These are phyloP conservation scores for Podila clonocystis DNA, from an alignment of 192 early-diverging fungal species.

Conservation along the genomic window DNA sequence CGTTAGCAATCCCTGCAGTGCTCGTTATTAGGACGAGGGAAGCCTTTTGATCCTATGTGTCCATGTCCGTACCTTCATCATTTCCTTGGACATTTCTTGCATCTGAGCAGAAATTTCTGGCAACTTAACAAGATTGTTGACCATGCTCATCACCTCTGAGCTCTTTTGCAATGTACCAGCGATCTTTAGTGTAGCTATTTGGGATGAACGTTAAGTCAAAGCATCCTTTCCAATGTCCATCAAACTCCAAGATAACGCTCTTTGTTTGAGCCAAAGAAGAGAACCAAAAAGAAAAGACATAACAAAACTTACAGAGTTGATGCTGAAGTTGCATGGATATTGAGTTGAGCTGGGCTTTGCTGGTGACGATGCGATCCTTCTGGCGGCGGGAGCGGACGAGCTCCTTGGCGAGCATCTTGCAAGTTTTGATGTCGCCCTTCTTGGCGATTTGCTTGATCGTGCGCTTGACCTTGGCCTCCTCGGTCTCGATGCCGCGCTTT, in stretches of 20 bases:
- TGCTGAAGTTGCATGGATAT: constrained; percentile 90
- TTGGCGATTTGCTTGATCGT: constrained; percentile 89
- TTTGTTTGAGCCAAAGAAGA: no score
- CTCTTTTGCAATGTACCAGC: constrained; percentile 88
- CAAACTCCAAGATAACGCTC: not conserved
- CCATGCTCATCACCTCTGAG: constrained; percentile 89
- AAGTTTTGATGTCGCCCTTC: constrained; percentile 79
- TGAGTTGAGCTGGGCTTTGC: constrained; percentile 94
- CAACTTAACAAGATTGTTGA: constrained; percentile 88
- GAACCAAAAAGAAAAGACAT: not conserved
- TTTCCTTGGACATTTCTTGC: constrained; percentile 94
- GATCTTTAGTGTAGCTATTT: constrained; percentile 84
- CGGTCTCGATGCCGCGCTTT: constrained; percentile 78
- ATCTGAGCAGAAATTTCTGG: constrained; percentile 86
- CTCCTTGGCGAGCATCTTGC: constrained; percentile 84
- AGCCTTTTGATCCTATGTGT: not conserved
- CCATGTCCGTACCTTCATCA: constrained; percentile 82
- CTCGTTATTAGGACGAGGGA: not conserved
- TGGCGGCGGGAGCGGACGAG: constrained; percentile 82
- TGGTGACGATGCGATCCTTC: constrained; percentile 83
- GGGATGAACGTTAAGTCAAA: not conserved
- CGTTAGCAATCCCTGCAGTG: not conserved
- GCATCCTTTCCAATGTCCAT: not conserved
- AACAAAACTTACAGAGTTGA: constrained; percentile 74
- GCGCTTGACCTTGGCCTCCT: constrained; percentile 85